Percentiles rank a stretch among this genome's conserved stretches.
Evolutionary conservation across 768 basidiomycete species (phyloP).

Genomic region (Hygrocybe coccinea): DNA sequence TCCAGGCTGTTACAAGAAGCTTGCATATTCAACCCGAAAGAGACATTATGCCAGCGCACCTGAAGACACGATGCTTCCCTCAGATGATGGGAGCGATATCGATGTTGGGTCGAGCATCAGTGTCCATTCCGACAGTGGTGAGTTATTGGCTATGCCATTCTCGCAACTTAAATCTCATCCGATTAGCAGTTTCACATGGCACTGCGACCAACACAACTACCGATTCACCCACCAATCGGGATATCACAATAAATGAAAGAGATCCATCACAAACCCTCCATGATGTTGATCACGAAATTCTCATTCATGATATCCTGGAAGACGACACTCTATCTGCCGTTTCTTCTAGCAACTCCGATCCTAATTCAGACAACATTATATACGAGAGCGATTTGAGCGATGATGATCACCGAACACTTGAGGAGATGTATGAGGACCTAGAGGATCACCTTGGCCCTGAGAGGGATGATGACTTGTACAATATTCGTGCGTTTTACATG

Average conservation of each 20-base stretch:
- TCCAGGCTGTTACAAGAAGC: background rate
- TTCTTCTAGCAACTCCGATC: background rate
- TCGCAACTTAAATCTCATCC: background rate
- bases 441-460: constrained; percentile 7
- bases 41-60: background rate
- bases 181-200: too few species aligned
- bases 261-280: too few species aligned
- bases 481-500: constrained; percentile 8
- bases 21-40: background rate
- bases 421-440: constrained; percentile 2
- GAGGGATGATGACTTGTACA: constrained; percentile 10
- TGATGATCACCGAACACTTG: background rate
- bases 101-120: background rate
- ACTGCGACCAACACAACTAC: too few species aligned
- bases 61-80: background rate
- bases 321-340: background rate
- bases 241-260: too few species aligned
- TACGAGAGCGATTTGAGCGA: constrained; percentile 1
- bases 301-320: background rate
- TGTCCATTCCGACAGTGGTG: background rate
- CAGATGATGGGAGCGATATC: background rate
- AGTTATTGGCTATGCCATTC: background rate
- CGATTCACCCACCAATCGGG: too few species aligned
- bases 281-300: too few species aligned
- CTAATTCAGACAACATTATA: background rate